Base-by-base conservation (phyloP, 305 asterid genomes). In the Solanum hybrid region DNA sequence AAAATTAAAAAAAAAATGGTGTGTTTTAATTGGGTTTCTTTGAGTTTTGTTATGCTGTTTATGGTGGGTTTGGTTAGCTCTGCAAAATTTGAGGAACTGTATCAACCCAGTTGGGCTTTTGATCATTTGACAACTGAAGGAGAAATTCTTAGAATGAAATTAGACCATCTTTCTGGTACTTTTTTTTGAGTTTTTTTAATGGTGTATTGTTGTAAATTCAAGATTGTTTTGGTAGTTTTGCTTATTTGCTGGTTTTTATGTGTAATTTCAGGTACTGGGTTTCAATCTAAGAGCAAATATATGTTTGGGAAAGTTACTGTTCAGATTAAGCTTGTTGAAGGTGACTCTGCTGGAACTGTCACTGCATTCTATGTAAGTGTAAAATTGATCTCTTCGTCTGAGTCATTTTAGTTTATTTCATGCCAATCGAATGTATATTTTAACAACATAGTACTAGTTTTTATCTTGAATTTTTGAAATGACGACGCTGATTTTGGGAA, bases 261-360 rank as follows among this genome's bases (percentile, higher is more conserved):
- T 38, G 51, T 7, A 42, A 36, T 81, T 89, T 56, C 36, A 97
- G 99, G 99, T 34, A 98, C 98, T 93, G 99, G 99, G 34, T 97
- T 97, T 92, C 88, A 92, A 24, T 97, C 99, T 0, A 97, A 97
- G 94, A 95, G 91, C 92, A 97, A 97, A 85, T 97, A 95, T 37
- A 75, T 97, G 97, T 97, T 94, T 89, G 99, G 99, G 86, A 97
- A 95, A 91, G 98, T 97, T 19, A 93, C 93, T n/a, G 91, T 94
- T 80, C 95, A 95, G 94, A 95, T 97, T 87, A 96, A 96, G 95
- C 99, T 97, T 84, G 98, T 97, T 1, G 97, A 88, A 31, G 99
- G 98, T 87, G 99, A 97, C 88, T 97, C 99, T 89, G 99, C 99
- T 81, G 98, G 99, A 87, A 97, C 98, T 80, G 99, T 97, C 80